Evolutionary conservation across 306 rosid species (phyloP).

Genomic region (Canavalia ensiformis): DNA sequence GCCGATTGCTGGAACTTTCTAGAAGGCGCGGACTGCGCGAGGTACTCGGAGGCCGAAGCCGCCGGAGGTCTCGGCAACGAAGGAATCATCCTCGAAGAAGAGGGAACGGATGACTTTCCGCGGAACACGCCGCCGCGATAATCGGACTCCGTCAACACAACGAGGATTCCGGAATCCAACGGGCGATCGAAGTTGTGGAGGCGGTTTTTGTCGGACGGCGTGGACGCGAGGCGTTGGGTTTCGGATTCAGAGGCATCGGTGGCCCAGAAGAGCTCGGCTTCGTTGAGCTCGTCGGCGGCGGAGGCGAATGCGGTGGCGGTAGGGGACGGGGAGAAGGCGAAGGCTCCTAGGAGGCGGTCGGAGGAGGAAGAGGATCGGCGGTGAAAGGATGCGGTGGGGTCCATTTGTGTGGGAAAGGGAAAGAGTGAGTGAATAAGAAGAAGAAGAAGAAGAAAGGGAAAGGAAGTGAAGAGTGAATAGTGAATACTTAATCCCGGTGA

Average conservation of each 20-base stretch:
- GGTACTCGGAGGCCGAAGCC: slow-evolving; percentile 49
- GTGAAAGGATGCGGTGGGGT: slow-evolving; percentile 55
- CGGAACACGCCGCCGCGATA: slow-evolving; percentile 45
- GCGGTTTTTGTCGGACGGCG: background rate
- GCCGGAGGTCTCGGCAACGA: slow-evolving; percentile 65
- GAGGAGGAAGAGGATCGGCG: slow-evolving; percentile 72
- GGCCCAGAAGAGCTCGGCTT: slow-evolving; percentile 82
- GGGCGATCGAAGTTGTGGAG: slow-evolving; percentile 40
- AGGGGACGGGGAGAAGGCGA: slow-evolving; percentile 51
- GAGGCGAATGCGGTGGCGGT: background rate
- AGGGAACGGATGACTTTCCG: slow-evolving; percentile 50
- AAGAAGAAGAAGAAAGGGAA: background rate
- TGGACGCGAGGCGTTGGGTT: slow-evolving; percentile 17
- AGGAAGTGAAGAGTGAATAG: background rate
- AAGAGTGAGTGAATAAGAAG: background rate
- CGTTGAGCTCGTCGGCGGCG: slow-evolving; percentile 68
- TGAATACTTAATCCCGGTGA: slow-evolving; percentile 17
- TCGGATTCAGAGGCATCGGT: slow-evolving; percentile 56
- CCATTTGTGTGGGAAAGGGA: slow-evolving; percentile 53
- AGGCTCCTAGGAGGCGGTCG: slow-evolving; percentile 61
- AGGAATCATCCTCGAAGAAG: slow-evolving; percentile 61
- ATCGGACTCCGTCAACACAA: slow-evolving; percentile 55
- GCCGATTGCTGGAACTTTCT: slow-evolving; percentile 77
- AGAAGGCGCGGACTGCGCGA: slow-evolving; percentile 60
- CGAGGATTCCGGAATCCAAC: slow-evolving; percentile 71